phyloP scores from a whole-genome alignment of 352 stramenopile species.

The Phytophthora podocarpi region DNA sequence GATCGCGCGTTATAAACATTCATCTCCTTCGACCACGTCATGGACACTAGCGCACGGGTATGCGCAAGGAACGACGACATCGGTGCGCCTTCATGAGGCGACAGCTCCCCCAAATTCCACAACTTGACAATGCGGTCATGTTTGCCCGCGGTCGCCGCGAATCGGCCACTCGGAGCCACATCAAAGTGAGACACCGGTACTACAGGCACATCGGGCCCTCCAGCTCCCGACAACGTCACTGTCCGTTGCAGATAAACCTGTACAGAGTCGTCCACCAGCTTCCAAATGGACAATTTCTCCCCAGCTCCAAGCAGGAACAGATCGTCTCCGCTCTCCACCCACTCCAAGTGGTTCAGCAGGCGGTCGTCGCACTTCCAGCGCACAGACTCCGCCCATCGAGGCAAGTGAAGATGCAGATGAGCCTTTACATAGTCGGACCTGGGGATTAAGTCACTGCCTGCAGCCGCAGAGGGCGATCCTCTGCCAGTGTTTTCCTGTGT shows the following conservation, averaged over 20 bases:
- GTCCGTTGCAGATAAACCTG: conserved; percentile 80
- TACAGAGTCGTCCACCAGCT: conserved; percentile 79
- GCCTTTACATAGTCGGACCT: conserved; percentile 58
- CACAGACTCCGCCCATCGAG: conserved; percentile 70
- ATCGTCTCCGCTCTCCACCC: conserved; percentile 74
- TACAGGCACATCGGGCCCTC: conserved; percentile 10
- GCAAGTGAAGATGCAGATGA: conserved; percentile 73
- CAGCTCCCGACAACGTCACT: conserved; percentile 44
- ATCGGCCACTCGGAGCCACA: conserved; percentile 61
- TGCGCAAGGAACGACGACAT: conserved; percentile 71
- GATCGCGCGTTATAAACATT: conserved; percentile 55
- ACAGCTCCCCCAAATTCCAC: conserved; percentile 60
- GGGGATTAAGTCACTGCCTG: conserved; percentile 10
- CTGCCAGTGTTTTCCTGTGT: background rate
- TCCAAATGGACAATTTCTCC: conserved; percentile 82
- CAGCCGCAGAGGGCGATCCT: background rate
- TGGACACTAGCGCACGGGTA: conserved; percentile 50
- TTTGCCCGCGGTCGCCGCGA: conserved; percentile 56
- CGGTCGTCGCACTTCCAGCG: conserved; percentile 75
- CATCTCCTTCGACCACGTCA: conserved; percentile 62
- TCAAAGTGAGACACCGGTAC: conserved; percentile 59
- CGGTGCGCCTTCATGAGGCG: conserved; percentile 53
- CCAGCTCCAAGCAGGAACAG: conserved; percentile 72
- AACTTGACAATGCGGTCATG: conserved; percentile 82
- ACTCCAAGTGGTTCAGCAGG: conserved; percentile 67